Evolutionary conservation across 345 rosid species (phyloP), one percentile per base, ranked within the genome.

Genomic region (Combretum micranthum): DNA sequence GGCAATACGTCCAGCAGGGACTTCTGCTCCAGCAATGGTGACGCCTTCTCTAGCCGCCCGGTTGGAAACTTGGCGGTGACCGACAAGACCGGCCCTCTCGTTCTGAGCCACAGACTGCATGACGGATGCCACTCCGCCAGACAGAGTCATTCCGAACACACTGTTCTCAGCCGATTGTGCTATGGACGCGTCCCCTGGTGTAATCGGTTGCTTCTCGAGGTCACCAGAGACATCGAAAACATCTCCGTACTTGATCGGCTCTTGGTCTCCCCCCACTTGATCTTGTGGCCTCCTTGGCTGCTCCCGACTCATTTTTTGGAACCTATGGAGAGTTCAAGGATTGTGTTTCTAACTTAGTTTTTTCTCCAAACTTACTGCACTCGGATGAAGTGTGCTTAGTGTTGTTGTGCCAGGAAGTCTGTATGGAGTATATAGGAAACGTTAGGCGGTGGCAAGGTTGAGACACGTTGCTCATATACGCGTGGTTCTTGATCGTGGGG

Each of bases 301-400:
- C 22, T 66, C 56, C 60, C 66, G 63, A 68, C 79, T 73, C 86
- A 80, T 83, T 20, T 53, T 53, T n/a, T 32, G 39, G 39, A 23
- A 16, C 10, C 9, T 0, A 32, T 32, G 10, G 9, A 32, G 39
- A 32, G 39, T 32, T 1, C 39, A 32, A 32, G 39, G 39, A 32
- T 32, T 3, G 39, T 4, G 9, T 32, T 32, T 32, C 39, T 32
- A 32, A 4, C 8, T 32, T 6, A 32, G 39, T 2, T 32, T 32
- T 32, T 32, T 32, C 39, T 32, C 39, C 9, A 7, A 32, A 32
- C 39, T 32, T 7, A 32, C 5, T 25, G 39, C 6, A 32, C 39
- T n/a, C n/a, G n/a, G n/a, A n/a, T n/a, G n/a, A n/a, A n/a, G n/a
- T n/a, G n/a, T n/a, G n/a, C n/a, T n/a, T n/a, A n/a, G 39, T 32